Conservation (phyloP, 768 basidiomycete genomes). For the Kondoa malvinella region DNA sequence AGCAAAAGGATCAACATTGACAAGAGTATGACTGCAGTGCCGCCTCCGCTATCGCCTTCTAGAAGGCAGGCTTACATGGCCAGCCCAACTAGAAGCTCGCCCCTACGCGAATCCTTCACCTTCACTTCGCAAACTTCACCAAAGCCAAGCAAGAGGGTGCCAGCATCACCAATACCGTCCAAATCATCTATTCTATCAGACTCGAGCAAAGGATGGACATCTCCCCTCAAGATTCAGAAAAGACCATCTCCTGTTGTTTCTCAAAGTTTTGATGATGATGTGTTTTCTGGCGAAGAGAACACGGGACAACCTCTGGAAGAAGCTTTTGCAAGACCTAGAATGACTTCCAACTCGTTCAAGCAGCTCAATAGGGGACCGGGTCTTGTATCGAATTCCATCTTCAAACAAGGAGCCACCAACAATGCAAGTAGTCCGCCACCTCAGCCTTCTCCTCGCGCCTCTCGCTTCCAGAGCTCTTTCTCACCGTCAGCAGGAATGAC, state of each 20-base stretch:
- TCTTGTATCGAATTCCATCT: background rate
- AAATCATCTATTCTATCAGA: background rate
- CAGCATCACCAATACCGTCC: background rate
- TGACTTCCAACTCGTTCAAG: background rate
- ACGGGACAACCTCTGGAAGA: background rate
- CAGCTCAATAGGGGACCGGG: background rate
- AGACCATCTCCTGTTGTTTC: background rate
- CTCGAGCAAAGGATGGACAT: background rate
- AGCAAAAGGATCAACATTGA: too few relatives aligned
- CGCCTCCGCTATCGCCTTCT: background rate
- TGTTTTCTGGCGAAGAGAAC: background rate
- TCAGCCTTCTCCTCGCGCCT: background rate
- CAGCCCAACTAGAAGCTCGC: background rate
- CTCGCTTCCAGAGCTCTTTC: too few relatives aligned
- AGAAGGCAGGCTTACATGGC: background rate
- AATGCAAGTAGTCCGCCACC: background rate
- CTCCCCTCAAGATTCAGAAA: background rate
- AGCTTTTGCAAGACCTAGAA: background rate
- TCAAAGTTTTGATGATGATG: background rate
- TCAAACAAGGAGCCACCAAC: background rate
- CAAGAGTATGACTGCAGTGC: background rate
- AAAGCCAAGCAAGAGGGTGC: background rate
- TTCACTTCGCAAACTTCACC: background rate
- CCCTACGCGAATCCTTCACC: background rate
- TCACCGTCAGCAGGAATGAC: too few relatives aligned